Evolutionary conservation across 2,329 filamentous ascomycete genomes (phyloP).

Genomic region (Ascochyta pisi): DNA sequence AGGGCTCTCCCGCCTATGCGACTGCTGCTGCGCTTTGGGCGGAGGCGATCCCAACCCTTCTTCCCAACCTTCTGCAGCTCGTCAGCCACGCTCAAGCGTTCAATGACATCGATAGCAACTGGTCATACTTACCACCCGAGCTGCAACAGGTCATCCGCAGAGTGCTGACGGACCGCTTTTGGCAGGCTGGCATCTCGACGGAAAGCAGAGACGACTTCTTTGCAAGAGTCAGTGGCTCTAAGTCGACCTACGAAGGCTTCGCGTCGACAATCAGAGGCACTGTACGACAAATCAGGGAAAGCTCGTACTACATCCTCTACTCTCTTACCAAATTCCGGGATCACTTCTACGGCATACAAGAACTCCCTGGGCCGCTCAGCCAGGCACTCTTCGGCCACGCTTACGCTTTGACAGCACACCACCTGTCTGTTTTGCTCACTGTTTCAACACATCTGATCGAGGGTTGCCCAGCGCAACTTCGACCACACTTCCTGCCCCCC

Average conservation of each 20-base stretch:
- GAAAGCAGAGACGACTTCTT: slow-evolving; percentile 98
- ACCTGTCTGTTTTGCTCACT: slow-evolving; percentile 91
- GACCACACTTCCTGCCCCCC: slow-evolving; percentile 82
- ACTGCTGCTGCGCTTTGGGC: slow-evolving; percentile 85
- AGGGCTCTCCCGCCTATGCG: slow-evolving; percentile 73
- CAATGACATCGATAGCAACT: slow-evolving; percentile 79
- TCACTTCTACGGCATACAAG: slow-evolving; percentile 88
- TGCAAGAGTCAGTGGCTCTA: slow-evolving; percentile 86
- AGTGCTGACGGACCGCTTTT: slow-evolving; percentile 93
- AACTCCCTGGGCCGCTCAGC: slow-evolving; percentile 82
- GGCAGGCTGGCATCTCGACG: slow-evolving; percentile 96
- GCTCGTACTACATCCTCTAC: slow-evolving; percentile 92
- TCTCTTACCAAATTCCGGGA: slow-evolving; percentile 87
- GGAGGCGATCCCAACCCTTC: slow-evolving; percentile 77
- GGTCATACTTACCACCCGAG: slow-evolving; percentile 76
- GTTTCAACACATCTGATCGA: slow-evolving; percentile 88
- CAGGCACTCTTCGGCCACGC: slow-evolving; percentile 85
- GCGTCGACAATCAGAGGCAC: slow-evolving; percentile 91
- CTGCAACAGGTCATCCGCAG: slow-evolving; percentile 79
- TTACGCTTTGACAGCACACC: slow-evolving; percentile 84
- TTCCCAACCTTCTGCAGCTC: slow-evolving; percentile 86
- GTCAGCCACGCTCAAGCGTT: slow-evolving; percentile 90
- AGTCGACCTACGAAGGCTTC: slow-evolving; percentile 87
- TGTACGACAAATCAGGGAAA: slow-evolving; percentile 87
- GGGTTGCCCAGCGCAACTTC: slow-evolving; percentile 81